These are phyloP conservation scores for Citrus medica DNA, from an alignment of 345 rosid genomes.

Conservation along the genomic window DNA sequence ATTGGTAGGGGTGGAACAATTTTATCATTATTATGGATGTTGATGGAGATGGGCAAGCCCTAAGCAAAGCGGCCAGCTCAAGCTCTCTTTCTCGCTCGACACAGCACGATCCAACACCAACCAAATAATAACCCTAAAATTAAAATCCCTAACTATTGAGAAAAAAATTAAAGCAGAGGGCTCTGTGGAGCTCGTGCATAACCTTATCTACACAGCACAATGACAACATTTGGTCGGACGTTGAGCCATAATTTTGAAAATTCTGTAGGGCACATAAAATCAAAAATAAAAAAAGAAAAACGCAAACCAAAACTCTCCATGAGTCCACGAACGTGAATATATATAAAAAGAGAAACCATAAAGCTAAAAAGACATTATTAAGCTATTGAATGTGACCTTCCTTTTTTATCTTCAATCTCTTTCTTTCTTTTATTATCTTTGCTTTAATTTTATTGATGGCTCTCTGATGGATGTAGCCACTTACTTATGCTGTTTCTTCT, in stretches of 20 bases:
- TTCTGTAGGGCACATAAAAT: constrained; percentile 10
- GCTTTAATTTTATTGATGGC: neutral
- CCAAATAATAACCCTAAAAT: neutral
- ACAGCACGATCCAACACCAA: constrained; percentile 7
- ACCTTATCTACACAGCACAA: constrained; percentile 25
- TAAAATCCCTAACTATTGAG: neutral
- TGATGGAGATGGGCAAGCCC: neutral
- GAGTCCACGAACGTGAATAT: neutral
- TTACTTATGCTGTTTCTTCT: constrained; percentile 7
- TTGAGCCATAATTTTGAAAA: constrained; percentile 11
- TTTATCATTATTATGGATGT: neutral
- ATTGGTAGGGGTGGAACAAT: neutral
- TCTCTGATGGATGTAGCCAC: constrained; percentile 8
- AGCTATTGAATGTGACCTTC: constrained; percentile 18
- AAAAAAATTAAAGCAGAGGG: neutral
- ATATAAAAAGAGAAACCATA: neutral
- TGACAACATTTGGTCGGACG: constrained; percentile 31
- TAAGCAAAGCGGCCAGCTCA: constrained; percentile 2
- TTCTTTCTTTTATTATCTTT: neutral
- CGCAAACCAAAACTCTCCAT: neutral
- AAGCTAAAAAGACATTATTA: neutral
- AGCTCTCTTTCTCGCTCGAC: constrained; percentile 2
- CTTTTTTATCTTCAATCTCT: neutral
- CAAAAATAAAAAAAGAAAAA: too few species aligned
- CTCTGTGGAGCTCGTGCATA: neutral